Evolutionary conservation across 176 grass and related monocot genomes (phyloP), one percentile per base, ranked within the genome.

Genomic region (Oryza punctata): DNA sequence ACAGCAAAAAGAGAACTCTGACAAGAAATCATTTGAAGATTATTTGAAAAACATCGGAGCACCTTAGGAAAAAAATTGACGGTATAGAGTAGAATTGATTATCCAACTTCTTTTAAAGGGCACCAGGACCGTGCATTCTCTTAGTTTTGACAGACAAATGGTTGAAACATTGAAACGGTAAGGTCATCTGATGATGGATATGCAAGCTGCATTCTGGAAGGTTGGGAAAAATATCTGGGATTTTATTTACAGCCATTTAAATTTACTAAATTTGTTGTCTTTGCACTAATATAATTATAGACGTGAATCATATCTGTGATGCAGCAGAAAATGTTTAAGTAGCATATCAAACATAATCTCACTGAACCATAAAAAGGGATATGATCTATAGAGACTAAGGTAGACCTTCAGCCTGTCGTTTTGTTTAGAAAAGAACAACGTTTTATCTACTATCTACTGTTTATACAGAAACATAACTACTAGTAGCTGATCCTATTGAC

Each of bases 1-100:
- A 43, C 49, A 67, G 24, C 29, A 75, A 27, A 50, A 80, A 67
- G 26, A 65, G 6, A 40, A 15, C 0, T 71, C 25, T 63, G 57
- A 57, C 41, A 21, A 21, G 25, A 75, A 65, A 63, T 0, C 12
- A 50, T 71, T 81, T 59, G 46, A 77, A 74, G 69, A 71, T 82
- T 76, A 76, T 68, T n/a, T 57, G 44, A 23, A 76, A 84, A 57
- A 28, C 2, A 76, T 76, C 38, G 21, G 68, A 40, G 30, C 5
- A 10, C 65, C 10, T 67, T 68, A 66, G 67, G 19, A 13, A 9
- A 13, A 74, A 47, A 83, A 75, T 3, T 4, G 12, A 27, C 41
- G 49, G 19, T 19, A 37, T 11, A 47, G 1, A 57, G 49, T 57
- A 57, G 18, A 57, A 21, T 67, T 84, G 21, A 24, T 24, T 84